phyloP scores from a whole-genome alignment of 306 rosid genomes.

The Cicer judaicum region DNA sequence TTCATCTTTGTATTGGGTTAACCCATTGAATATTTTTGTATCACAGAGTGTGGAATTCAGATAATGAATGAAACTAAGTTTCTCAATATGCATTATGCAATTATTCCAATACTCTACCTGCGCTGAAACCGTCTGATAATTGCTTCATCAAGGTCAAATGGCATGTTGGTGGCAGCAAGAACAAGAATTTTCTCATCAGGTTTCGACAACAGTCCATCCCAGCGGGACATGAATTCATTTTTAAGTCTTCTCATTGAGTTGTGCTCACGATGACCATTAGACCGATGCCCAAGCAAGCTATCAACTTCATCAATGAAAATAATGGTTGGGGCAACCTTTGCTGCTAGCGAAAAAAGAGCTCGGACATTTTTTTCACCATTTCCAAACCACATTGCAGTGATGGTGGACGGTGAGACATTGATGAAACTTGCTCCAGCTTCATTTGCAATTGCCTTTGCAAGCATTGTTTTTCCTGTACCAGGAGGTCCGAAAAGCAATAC shows the following conservation, averaged over 20 bases:
- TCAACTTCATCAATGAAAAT: conserved; percentile 88
- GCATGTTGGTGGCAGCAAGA: conserved; percentile 89
- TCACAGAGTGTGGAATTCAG: no score
- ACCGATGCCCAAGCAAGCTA: conserved; percentile 83
- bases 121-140: conserved; percentile 82
- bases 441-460: conserved; percentile 84
- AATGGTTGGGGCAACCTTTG: conserved; percentile 83
- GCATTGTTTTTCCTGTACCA: conserved; percentile 90
- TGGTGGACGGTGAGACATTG: conserved; percentile 78
- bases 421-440: conserved; percentile 89
- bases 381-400: conserved; percentile 82
- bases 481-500: conserved; percentile 89
- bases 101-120: conserved; percentile 50
- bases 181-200: conserved; percentile 71
- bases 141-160: conserved; percentile 92
- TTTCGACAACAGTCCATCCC: conserved; percentile 83
- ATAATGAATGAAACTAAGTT: no score
- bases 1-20: no score
- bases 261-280: conserved; percentile 69
- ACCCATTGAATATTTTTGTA: no score
- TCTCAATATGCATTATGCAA: no score
- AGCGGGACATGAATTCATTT: conserved; percentile 82
- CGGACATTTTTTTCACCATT: conserved; percentile 81
- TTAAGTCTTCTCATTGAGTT: conserved; percentile 79
- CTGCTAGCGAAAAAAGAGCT: conserved; percentile 80